These are phyloP conservation scores for Gossypium anomalum DNA, from an alignment of 345 rosid species.

Conservation along the genomic window DNA sequence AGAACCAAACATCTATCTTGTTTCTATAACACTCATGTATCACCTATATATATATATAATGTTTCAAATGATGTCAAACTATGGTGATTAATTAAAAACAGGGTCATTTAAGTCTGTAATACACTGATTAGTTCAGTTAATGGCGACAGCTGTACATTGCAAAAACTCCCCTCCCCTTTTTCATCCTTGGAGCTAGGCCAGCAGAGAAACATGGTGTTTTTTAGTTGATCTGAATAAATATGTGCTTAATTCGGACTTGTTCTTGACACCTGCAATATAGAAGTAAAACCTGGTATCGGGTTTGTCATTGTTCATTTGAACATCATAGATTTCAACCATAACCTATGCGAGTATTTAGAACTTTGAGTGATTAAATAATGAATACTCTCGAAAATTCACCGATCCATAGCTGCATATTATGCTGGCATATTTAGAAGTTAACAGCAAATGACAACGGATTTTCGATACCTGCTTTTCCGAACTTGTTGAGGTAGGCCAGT, in stretches of 20 bases:
- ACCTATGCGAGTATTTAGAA: not conserved
- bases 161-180: not conserved
- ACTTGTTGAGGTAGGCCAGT: conserved; percentile 40
- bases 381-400: not conserved
- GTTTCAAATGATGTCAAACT: not conserved
- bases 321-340: not conserved
- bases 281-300: not conserved
- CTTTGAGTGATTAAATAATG: not conserved
- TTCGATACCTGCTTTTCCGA: conserved; percentile 39
- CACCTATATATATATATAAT: not conserved
- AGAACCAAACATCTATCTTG: not conserved
- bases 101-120: not conserved
- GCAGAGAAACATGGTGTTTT: not conserved
- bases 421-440: not conserved
- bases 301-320: not conserved
- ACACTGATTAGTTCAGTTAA: not conserved
- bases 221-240: not conserved
- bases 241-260: conserved; percentile 2
- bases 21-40: not conserved
- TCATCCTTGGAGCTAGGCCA: not conserved
- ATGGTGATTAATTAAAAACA: not conserved
- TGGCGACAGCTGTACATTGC: not conserved
- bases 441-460: not conserved
- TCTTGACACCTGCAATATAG: not conserved
- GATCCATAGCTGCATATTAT: not conserved